Evolutionary conservation across 441 rosid species (phyloP).

Genomic region (Francoa sonchifolia): DNA sequence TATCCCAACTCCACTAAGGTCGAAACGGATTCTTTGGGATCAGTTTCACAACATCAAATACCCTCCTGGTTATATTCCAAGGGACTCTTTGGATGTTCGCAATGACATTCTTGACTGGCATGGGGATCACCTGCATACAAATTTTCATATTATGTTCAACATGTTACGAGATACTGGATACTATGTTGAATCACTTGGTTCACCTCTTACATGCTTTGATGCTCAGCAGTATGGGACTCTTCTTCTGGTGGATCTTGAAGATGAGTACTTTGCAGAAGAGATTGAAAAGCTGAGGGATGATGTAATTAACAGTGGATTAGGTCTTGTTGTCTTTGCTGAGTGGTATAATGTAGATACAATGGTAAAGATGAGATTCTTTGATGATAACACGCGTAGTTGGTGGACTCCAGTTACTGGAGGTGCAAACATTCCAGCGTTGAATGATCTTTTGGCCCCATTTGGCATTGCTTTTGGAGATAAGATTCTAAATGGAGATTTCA

Average conservation of each 20-base stretch:
- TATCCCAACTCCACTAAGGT: slow-evolving; percentile 80
- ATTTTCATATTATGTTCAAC: slow-evolving; percentile 91
- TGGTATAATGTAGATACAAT: slow-evolving; percentile 97
- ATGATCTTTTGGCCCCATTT: slow-evolving; percentile 89
- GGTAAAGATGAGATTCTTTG: slow-evolving; percentile 99
- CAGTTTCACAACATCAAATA: slow-evolving; percentile 94
- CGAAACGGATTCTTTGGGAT: slow-evolving; percentile 88
- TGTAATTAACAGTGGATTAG: slow-evolving; percentile 67
- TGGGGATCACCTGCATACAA: slow-evolving; percentile 97
- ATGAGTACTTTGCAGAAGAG: slow-evolving; percentile 87
- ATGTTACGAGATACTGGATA: slow-evolving; percentile 91
- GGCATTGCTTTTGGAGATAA: slow-evolving; percentile 97
- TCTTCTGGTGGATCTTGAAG: slow-evolving; percentile 92
- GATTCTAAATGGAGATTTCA: slow-evolving; percentile 88
- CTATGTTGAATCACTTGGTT: slow-evolving; percentile 89
- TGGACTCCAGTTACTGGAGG: slow-evolving; percentile 99
- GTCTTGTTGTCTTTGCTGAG: slow-evolving; percentile 83
- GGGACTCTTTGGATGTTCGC: slow-evolving; percentile 94
- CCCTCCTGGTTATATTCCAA: slow-evolving; percentile 97
- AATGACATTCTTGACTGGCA: slow-evolving; percentile 99
- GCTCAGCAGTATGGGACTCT: slow-evolving; percentile 91
- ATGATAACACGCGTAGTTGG: slow-evolving; percentile 96
- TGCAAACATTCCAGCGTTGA: slow-evolving; percentile 87
- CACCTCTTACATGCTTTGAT: slow-evolving; percentile 93
- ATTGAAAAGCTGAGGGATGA: slow-evolving; percentile 79